Evolutionary conservation across 768 basidiomycete genomes (phyloP), one percentile per base, ranked within the genome.

Genomic region (Termitomyces sp.): DNA sequence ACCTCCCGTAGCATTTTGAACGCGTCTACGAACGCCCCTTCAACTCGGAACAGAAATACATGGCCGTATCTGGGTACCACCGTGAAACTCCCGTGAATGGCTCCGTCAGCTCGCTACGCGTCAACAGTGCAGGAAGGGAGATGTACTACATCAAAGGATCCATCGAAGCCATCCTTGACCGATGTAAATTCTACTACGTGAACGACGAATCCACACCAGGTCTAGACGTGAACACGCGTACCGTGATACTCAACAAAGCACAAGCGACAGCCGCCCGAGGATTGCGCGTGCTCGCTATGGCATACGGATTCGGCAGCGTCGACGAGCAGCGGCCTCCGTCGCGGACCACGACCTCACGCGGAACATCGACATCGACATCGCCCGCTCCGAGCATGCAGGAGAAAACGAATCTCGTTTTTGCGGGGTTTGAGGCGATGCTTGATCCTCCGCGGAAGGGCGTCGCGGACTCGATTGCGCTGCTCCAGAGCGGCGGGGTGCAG

Each of bases 381-480:
- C 72, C 62, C 32, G 58, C 49, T 7, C 22, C 62, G 8, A 45
- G 53, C 5, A 55, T 67, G 35, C 54, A 56, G n/a, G 75, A 67
- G 58, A 69, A 66, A 71, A 74, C 63, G 66, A 88, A 85, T 62
- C 75, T 98, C 8, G 79, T 95, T 7, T 98, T 98, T 66, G 90
- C 82, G 3, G 96, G 96, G 1, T 96, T 94, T 71, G 88, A 91
- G 66, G 93, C 91, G 11, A 98, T 98, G 93, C 74, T 88, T 53
- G 96, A 98, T 69, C 96, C 96, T 7, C 96, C 96, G 1, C 78
- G 95, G 45, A 87, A 87, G 62, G 96, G 94, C 28, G 93, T 98
- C n/a, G 87, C 90, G 3, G 90, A 93, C 62, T 87, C 96, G 19
- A 88, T 98, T 59, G 78, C 77, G 38, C 72, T 89, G 28, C 74